Evolutionary conservation across 768 basidiomycete genomes (phyloP).

Genomic region (Trichaptum fuscoviolaceum): DNA sequence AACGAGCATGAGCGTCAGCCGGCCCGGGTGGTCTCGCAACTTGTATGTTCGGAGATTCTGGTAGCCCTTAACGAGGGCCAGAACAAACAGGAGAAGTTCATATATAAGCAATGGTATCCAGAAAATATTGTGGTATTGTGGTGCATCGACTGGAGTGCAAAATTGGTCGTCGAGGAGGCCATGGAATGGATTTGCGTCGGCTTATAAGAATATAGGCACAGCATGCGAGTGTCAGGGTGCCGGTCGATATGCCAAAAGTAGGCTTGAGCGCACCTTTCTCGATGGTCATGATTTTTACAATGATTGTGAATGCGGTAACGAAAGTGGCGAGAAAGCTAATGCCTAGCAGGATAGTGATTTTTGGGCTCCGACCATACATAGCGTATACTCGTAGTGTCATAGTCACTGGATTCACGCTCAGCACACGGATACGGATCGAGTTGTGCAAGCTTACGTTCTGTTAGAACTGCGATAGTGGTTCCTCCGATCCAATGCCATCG

Average conservation of each 20-base stretch:
- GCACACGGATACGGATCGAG: neutral
- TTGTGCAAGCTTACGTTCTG: neutral
- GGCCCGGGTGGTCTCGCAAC: conserved; percentile 19
- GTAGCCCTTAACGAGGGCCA: conserved; percentile 48
- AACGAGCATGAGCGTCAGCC: conserved; percentile 38
- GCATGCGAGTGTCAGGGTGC: no score
- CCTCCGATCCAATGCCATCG: conserved; percentile 61
- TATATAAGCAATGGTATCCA: conserved; percentile 58
- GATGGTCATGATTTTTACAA: conserved; percentile 37
- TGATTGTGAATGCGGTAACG: conserved; percentile 39
- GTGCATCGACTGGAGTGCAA: conserved; percentile 37
- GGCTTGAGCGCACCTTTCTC: conserved; percentile 33
- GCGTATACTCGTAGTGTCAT: conserved; percentile 62
- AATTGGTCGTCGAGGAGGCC: conserved; percentile 26
- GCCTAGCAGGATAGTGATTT: conserved; percentile 41
- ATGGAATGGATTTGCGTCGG: conserved; percentile 1
- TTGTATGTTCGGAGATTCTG: conserved; percentile 27
- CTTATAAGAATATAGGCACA: neutral
- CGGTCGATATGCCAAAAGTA: neutral
- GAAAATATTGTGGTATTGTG: conserved; percentile 45
- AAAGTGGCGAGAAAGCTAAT: conserved; percentile 34
- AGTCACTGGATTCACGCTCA: conserved; percentile 34
- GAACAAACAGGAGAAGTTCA: conserved; percentile 45
- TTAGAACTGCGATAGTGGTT: conserved; percentile 42
- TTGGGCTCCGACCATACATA: conserved; percentile 49